Evolutionary conservation across 495 filamentous ascomycete genomes (phyloP), one percentile per base, ranked within the genome.

Genomic region (Xanthoparmelia taractica): DNA sequence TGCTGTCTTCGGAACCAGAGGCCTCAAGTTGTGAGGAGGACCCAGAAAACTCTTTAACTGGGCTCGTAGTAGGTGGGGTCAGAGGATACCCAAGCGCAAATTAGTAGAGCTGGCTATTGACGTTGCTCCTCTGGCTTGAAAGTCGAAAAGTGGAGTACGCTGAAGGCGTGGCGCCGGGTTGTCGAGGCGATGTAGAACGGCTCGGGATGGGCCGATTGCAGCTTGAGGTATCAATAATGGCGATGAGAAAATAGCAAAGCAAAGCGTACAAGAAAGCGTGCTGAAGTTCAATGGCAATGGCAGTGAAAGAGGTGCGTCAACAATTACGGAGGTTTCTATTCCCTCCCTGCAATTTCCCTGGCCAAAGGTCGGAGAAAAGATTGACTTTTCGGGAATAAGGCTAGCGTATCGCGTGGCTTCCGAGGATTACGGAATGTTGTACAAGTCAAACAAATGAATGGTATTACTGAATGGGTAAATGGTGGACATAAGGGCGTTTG

Each of bases 71-170:
- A 36, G 64, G 61, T 38, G 68, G 70, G 40, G 61, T 66, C 54
- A 69, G 70, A 43, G 65, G 70, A 58, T 66, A 72, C 25, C 68
- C 68, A 58, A 72, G 62, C 8, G 69, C 68, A 57, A 71, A 71
- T 56, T 68, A 68, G 55, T 67, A 69, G 31, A 71, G 58, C 59
- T 71, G 58, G 43, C 59, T 59, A 4, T 36, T 68, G 27, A 68
- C 57, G 18, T 68, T 43, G 58, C 58, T 65, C 36, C 58, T 47
- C 37, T 63, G 65, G 29, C 57, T 61, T n/a, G 52, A 60, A 2
- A 60, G 50, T 23, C 57, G 58, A n/a, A 64, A 38, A 27, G 62
- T 56, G 33, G 60, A 57, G 31, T 52, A 59, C 36, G 58, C 60
- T 36, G 58, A 40, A 29, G 55, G 48, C 50, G 59, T 36, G 17